These are phyloP conservation scores for Chrysopogon serrulatus DNA, from an alignment of 176 grass and related monocot species.

Conservation along the genomic window DNA sequence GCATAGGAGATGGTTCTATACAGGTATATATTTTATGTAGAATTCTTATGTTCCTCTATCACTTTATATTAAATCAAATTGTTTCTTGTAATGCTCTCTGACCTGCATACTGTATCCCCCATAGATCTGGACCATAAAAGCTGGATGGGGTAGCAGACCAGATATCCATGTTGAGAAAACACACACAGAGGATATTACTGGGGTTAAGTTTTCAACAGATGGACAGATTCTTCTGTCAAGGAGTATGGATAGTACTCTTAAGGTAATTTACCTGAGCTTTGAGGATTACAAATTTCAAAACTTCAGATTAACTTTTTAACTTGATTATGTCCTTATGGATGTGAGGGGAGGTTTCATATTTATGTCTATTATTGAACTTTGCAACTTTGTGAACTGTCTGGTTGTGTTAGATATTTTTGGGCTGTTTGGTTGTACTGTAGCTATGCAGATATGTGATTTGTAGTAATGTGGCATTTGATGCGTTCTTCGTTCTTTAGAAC, in stretches of 20 bases:
- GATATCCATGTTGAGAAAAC: slow-evolving; percentile 85
- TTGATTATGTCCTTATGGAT: neutral
- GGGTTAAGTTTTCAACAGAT: slow-evolving; percentile 90
- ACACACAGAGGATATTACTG: slow-evolving; percentile 91
- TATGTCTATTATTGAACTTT: slow-evolving; percentile 2
- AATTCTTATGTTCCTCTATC: neutral
- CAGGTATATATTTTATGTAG: slow-evolving; percentile 46
- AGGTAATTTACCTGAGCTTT: slow-evolving; percentile 46
- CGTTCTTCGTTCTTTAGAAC: neutral
- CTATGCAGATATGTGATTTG: slow-evolving; percentile 17
- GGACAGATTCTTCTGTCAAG: slow-evolving; percentile 92
- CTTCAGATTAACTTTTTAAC: neutral
- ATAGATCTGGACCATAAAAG: slow-evolving; percentile 93
- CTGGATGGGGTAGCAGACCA: slow-evolving; percentile 98
- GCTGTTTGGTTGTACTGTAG: slow-evolving; percentile 11
- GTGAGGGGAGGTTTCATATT: neutral
- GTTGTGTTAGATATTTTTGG: neutral
- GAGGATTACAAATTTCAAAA: neutral
- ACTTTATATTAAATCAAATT: neutral
- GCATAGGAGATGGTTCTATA: slow-evolving; percentile 91
- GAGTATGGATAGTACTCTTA: slow-evolving; percentile 91
- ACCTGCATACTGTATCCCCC: slow-evolving; percentile 8
- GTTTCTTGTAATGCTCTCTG: slow-evolving; percentile 9
- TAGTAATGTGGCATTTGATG: neutral
- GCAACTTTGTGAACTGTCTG: neutral